These are phyloP conservation scores for Straminergon stramineum DNA, from an alignment of 225 moss, liverwort and hornwort genomes.

Conservation along the genomic window DNA sequence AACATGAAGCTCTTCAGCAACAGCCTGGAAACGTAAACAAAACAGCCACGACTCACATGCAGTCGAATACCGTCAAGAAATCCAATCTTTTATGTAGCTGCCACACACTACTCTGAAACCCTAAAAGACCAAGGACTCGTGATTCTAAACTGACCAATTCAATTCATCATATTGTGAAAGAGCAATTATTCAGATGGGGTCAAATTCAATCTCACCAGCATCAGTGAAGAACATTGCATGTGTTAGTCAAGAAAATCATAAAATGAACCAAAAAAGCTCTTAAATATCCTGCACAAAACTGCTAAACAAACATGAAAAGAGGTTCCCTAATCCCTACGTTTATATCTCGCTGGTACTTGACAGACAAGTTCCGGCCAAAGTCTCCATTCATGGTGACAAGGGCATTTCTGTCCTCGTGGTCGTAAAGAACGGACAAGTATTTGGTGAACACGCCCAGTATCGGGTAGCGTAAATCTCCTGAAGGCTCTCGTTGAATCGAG, in stretches of 20 bases:
- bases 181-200: background rate
- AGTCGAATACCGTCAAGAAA: background rate
- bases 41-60: background rate
- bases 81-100: background rate
- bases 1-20: background rate
- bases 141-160: background rate
- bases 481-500: slow-evolving; percentile 56
- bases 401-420: slow-evolving; percentile 76
- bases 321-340: slow-evolving; percentile 33
- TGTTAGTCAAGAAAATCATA: background rate
- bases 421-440: slow-evolving; percentile 73
- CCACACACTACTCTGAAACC: background rate
- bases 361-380: slow-evolving; percentile 50
- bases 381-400: slow-evolving; percentile 66
- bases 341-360: slow-evolving; percentile 73
- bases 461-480: slow-evolving; percentile 60
- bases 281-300: background rate
- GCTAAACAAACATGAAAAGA: background rate
- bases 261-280: background rate
- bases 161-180: background rate
- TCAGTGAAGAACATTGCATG: no score
- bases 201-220: background rate
- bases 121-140: background rate
- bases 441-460: slow-evolving; percentile 79
- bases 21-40: background rate